phyloP scores from a whole-genome alignment of 352 stramenopile species.

The Pythium aquatile region DNA sequence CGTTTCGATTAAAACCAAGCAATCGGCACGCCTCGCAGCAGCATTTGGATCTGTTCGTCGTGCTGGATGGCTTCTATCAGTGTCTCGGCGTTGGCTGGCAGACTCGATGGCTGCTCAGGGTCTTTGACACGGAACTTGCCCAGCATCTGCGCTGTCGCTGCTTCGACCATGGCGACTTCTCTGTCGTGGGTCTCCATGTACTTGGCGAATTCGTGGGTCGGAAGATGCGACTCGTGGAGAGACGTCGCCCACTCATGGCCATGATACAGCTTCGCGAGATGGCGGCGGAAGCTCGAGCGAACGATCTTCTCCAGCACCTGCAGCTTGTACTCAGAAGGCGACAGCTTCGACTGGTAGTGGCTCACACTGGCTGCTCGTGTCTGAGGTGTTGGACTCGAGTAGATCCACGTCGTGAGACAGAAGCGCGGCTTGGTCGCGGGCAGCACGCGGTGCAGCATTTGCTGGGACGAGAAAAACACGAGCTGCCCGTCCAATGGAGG shows the following conservation, averaged over 20 bases:
- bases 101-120: conserved; percentile 18
- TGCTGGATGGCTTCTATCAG: conserved; percentile 29
- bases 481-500: conserved; percentile 59
- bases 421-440: conserved; percentile 44
- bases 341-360: conserved; percentile 5
- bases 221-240: conserved; percentile 52
- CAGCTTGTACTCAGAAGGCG: conserved; percentile 8
- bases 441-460: conserved; percentile 80
- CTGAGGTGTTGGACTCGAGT: conserved; percentile 28
- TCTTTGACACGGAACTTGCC: conserved; percentile 55
- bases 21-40: conserved; percentile 34
- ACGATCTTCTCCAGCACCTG: conserved; percentile 53
- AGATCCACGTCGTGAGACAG: conserved; percentile 76
- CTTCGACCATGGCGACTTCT: conserved; percentile 49
- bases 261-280: conserved; percentile 60
- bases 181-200: conserved; percentile 66
- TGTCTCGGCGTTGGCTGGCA: conserved; percentile 34
- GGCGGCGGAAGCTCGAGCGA: conserved; percentile 55
- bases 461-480: conserved; percentile 77
- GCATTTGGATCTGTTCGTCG: conserved; percentile 19
- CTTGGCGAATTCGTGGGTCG: conserved; percentile 46
- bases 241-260: conserved; percentile 56
- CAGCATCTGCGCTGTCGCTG: conserved; percentile 56
- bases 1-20: conserved; percentile 46
- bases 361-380: not conserved